Evolutionary conservation across 1,139 yeast genomes (phyloP), one percentile per base, ranked within the genome.

Genomic region (Debaryomyces nepalensis): DNA sequence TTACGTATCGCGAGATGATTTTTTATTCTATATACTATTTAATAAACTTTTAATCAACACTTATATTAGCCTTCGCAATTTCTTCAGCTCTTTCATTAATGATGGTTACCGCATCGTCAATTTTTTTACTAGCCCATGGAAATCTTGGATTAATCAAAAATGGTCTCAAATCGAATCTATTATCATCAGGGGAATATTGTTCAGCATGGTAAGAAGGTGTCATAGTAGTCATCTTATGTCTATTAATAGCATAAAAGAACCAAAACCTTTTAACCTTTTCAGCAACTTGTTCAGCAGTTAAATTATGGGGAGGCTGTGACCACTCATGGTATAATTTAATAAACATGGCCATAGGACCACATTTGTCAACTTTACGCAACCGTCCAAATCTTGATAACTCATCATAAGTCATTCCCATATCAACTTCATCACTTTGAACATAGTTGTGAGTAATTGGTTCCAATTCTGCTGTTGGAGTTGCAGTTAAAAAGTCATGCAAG

Each of bases 161-260:
- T 14, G 99, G 99, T 51, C 99, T 77, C 57, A 95, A 73, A 61
- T 93, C 99, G 62, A 87, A 93, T 55, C 99, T 78, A 63, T 93
- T 93, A 61, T 93, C 99, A 64, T 93, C 99, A 1, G 99, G 98
- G 1, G 97, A 89, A 60, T 95, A 93, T 58, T 88, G 95, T 61
- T 93, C 99, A 0, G 99, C 99, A 56, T 93, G 99, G 58, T 93
- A 95, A 18, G 96, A 81, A 10, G 99, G 99, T 0, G 99, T 93
- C 65, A 91, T 76, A 12, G 95, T 91, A 0, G 99, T 93, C 84
- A 89, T 95, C 66, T 93, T 93, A 66, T 93, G 99, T 57, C 99
- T 82, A 64, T 93, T 93, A 44, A 93, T 79, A 5, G 98, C 97
- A 63, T 93, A 93, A 59, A 79, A 93, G 72, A 87, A 91, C 76